Evolutionary conservation across 2,329 filamentous ascomycete species (phyloP).

Genomic region (Monilinia laxa): DNA sequence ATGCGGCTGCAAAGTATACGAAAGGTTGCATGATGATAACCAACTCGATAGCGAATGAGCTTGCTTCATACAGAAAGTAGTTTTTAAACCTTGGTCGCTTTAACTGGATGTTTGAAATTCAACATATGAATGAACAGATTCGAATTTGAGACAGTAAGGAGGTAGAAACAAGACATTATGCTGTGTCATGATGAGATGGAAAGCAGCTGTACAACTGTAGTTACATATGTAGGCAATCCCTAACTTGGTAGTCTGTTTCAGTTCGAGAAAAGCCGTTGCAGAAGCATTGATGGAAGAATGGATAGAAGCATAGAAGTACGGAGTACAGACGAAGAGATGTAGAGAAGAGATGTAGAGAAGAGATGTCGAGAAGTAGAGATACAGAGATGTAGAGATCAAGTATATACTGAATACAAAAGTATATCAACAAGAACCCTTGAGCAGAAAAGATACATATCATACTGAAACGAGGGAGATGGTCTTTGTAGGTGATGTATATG

Average conservation of each 20-base stretch:
- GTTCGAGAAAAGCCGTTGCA: not conserved
- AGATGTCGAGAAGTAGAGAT: too few species aligned
- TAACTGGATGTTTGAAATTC: not conserved
- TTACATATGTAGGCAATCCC: not conserved
- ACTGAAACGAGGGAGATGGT: too few species aligned
- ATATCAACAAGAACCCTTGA: too few species aligned
- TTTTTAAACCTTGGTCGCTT: not conserved
- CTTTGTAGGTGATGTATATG: too few species aligned
- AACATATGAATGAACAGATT: not conserved
- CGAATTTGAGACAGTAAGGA: not conserved
- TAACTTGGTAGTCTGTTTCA: not conserved
- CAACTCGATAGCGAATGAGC: not conserved
- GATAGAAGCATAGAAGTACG: not conserved
- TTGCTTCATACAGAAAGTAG: not conserved
- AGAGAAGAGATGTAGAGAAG: too few species aligned
- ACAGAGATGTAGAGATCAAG: too few species aligned
- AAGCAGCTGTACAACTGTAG: not conserved
- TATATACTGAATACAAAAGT: too few species aligned
- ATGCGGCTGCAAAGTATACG: too few species aligned
- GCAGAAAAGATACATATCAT: too few species aligned
- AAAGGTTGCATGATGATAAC: not conserved
- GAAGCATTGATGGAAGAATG: not conserved
- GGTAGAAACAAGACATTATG: not conserved
- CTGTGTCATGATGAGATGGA: not conserved
- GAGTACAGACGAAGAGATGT: not conserved